Evolutionary conservation across 208 protist species (phyloP).

Genomic region (Trypanosoma brucei): DNA sequence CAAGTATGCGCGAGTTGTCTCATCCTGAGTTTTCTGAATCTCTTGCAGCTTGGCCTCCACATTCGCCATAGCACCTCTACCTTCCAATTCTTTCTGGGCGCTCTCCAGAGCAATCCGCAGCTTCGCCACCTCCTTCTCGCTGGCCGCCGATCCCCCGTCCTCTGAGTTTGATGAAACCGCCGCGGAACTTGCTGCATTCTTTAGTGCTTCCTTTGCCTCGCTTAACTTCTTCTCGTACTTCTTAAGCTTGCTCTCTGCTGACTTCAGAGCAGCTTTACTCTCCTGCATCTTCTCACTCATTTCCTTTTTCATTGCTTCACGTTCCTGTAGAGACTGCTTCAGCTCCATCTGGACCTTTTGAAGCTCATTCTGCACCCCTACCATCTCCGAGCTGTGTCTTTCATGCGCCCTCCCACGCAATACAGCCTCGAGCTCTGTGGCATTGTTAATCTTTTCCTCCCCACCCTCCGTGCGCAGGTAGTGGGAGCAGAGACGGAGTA

Average conservation of each 20-base stretch:
- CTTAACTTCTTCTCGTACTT: constrained; percentile 14
- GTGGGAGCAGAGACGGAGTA: constrained; percentile 46
- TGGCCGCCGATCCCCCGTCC: not conserved
- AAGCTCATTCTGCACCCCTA: constrained; percentile 38
- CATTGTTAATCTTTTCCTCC: constrained; percentile 32
- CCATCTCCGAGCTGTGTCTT: constrained; percentile 33
- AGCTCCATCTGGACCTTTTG: constrained; percentile 38
- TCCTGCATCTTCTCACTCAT: constrained; percentile 23
- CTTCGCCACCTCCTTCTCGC: constrained; percentile 12
- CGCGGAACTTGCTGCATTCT: not conserved
- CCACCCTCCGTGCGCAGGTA: constrained; percentile 37
- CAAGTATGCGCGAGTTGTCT: constrained; percentile 6
- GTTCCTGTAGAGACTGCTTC: constrained; percentile 29
- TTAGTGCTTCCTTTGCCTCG: not conserved
- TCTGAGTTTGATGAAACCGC: not conserved
- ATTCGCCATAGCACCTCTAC: constrained; percentile 2
- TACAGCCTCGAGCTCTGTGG: constrained; percentile 43
- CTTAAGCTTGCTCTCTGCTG: constrained; percentile 8
- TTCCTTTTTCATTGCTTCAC: constrained; percentile 20
- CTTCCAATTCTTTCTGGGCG: constrained; percentile 16
- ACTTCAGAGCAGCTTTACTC: constrained; percentile 10
- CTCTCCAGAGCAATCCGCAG: constrained; percentile 16
- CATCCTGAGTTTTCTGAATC: constrained; percentile 20
- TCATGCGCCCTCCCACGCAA: constrained; percentile 36
- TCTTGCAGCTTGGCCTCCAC: constrained; percentile 14